These are phyloP conservation scores for Sclerotinia nivalis DNA, from an alignment of 2,329 filamentous ascomycete species.

Conservation along the genomic window DNA sequence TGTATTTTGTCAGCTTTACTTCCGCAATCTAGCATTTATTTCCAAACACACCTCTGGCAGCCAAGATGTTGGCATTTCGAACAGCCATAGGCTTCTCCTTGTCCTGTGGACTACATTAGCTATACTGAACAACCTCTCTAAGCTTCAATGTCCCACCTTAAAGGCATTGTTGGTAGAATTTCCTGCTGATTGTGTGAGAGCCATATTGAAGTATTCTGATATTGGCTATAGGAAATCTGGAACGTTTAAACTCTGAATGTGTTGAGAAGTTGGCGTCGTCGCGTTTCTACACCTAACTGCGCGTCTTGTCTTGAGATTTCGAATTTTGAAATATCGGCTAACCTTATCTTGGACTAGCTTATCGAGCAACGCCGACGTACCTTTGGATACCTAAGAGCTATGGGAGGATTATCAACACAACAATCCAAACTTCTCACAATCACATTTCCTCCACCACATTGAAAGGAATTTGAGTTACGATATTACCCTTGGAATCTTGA, in stretches of 20 bases:
- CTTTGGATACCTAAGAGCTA: constrained; percentile 26
- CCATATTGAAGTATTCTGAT: constrained; percentile 48
- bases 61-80: constrained; percentile 93
- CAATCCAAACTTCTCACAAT: constrained; percentile 20
- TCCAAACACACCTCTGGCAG: constrained; percentile 74
- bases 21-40: constrained; percentile 20
- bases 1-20: constrained; percentile 44
- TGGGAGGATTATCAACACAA: constrained; percentile 25
- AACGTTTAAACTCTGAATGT: constrained; percentile 18
- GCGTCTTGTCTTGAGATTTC: constrained; percentile 22
- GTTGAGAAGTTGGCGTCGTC: constrained; percentile 25
- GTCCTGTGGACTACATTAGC: constrained; percentile 48
- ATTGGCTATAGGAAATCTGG: constrained; percentile 24
- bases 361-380: constrained; percentile 24
- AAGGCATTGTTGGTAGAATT: constrained; percentile 64
- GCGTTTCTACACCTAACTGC: constrained; percentile 23
- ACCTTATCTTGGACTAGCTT: constrained; percentile 24
- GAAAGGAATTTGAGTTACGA: neutral
- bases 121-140: constrained; percentile 28
- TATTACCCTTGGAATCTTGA: neutral
- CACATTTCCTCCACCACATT: constrained; percentile 2
- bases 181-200: constrained; percentile 40
- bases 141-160: constrained; percentile 46
- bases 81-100: constrained; percentile 99
- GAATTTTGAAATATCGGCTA: constrained; percentile 23